Evolutionary conservation across 495 filamentous ascomycete genomes (phyloP).

Genomic region (Hyaloscypha variabilis): DNA sequence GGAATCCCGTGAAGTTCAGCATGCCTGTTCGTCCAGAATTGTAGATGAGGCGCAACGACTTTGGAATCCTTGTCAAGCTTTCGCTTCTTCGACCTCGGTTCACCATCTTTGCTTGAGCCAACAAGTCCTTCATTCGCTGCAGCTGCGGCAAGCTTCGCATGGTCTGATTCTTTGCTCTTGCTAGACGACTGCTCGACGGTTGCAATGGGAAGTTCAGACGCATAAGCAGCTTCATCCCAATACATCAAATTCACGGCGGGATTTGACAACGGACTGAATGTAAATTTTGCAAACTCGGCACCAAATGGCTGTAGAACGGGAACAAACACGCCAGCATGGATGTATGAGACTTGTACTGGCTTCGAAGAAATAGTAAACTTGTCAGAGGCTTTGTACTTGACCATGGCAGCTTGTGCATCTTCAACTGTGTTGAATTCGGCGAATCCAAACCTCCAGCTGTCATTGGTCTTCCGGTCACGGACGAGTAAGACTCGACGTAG

Average conservation of each 20-base stretch:
- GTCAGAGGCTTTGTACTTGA: constrained; percentile 72
- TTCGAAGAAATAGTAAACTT: constrained; percentile 86
- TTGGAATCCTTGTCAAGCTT: constrained; percentile 62
- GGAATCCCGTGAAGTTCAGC: constrained; percentile 74
- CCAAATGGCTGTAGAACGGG: constrained; percentile 62
- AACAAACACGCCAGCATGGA: constrained; percentile 88
- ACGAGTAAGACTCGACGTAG: constrained; percentile 79
- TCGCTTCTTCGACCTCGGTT: constrained; percentile 69
- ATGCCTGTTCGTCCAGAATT: constrained; percentile 87
- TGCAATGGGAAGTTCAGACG: constrained; percentile 65
- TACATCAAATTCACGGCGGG: constrained; percentile 72
- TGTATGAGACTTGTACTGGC: constrained; percentile 73
- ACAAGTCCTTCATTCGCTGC: constrained; percentile 44
- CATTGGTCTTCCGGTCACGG: constrained; percentile 70
- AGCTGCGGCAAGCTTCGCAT: constrained; percentile 31
- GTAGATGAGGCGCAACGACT: constrained; percentile 66
- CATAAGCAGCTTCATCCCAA: constrained; percentile 83
- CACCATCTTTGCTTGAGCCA: constrained; percentile 43
- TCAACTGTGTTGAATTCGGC: constrained; percentile 79
- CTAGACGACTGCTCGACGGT: constrained; percentile 41
- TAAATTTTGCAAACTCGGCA: constrained; percentile 59
- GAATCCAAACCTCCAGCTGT: constrained; percentile 88
- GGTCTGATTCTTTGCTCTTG: constrained; percentile 36
- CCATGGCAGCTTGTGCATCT: constrained; percentile 78
- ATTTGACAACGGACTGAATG: constrained; percentile 75